A percentile compares a stretch with the other conserved stretches of the same genome.
These are phyloP conservation scores for Salix viminalis DNA, from an alignment of 345 rosid genomes.

Conservation along the genomic window DNA sequence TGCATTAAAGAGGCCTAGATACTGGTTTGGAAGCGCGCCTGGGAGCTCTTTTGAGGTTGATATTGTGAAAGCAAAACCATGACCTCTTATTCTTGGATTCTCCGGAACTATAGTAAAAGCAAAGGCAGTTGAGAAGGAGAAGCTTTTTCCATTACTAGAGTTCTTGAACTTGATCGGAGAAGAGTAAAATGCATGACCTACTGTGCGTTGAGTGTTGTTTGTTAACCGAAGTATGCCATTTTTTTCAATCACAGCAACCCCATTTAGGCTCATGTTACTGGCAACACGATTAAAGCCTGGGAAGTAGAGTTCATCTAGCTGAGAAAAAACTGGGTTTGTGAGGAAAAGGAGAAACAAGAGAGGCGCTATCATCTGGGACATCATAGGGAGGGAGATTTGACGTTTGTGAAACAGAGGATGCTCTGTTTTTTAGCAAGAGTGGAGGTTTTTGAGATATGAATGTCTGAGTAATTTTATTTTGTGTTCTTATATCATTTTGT, in stretches of 20 bases:
- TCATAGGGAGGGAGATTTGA: not conserved
- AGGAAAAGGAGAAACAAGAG: conserved; percentile 8
- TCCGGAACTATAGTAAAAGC: conserved; percentile 69
- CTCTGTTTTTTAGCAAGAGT: not conserved
- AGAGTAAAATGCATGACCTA: conserved; percentile 84
- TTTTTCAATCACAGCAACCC: conserved; percentile 43
- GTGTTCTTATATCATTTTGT: not conserved
- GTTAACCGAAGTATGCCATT: conserved; percentile 64
- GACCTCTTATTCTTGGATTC: conserved; percentile 67
- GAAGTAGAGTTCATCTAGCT: conserved; percentile 12
- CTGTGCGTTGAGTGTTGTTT: conserved; percentile 36
- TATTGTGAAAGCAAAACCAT: conserved; percentile 73
- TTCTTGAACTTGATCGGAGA: conserved; percentile 54
- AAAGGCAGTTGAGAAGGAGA: conserved; percentile 79
- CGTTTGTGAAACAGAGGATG: not conserved
- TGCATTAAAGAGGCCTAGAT: conserved; percentile 58
- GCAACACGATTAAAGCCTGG: conserved; percentile 1
- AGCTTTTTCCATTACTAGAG: conserved; percentile 27
- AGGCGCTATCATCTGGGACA: not conserved
- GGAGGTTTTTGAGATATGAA: too few species aligned
- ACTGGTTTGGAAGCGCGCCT: conserved; percentile 63
- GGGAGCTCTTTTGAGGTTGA: conserved; percentile 44
- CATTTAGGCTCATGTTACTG: conserved; percentile 40
- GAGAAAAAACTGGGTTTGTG: conserved; percentile 13
- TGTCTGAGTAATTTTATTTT: not conserved